Evolutionary conservation across 1,139 yeast species (phyloP).

Genomic region (Yamadazyma oceani): DNA sequence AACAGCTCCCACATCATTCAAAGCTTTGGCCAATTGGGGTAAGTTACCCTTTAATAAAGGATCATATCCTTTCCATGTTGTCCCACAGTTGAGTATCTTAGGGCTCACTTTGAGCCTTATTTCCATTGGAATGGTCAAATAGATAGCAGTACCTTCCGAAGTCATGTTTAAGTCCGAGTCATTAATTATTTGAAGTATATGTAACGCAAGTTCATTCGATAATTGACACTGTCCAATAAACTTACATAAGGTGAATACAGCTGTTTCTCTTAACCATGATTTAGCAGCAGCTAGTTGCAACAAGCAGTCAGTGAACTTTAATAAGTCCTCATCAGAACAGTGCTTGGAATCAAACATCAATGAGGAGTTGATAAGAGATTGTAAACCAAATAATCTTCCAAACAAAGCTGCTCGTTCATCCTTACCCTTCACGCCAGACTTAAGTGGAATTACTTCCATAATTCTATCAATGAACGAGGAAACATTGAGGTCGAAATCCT

Average conservation of each 20-base stretch:
- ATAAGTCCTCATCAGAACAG: conserved; percentile 28
- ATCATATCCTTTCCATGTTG: conserved; percentile 67
- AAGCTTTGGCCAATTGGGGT: conserved; percentile 56
- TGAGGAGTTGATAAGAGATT: conserved; percentile 64
- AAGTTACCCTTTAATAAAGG: conserved; percentile 74
- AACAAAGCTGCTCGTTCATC: conserved; percentile 79
- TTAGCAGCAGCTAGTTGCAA: conserved; percentile 64
- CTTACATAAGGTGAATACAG: conserved; percentile 68
- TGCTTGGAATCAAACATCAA: conserved; percentile 36
- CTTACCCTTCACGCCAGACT: conserved; percentile 66
- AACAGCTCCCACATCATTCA: conserved; percentile 54
- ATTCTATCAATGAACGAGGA: conserved; percentile 45
- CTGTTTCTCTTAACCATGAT: conserved; percentile 86
- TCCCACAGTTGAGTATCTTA: conserved; percentile 26
- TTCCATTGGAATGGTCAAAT: conserved; percentile 47
- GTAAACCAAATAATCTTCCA: conserved; percentile 85
- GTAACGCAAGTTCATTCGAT: conserved; percentile 26
- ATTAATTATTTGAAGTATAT: conserved; percentile 45
- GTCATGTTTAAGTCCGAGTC: conserved; percentile 60
- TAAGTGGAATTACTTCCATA: conserved; percentile 39
- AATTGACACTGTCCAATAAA: conserved; percentile 27
- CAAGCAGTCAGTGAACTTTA: conserved; percentile 43
- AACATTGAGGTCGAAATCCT: conserved; percentile 29
- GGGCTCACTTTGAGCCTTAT: conserved; percentile 26
- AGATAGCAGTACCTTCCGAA: conserved; percentile 80